Evolutionary conservation across 805 yeast species (phyloP).

Genomic region (Ogataea corticis): DNA sequence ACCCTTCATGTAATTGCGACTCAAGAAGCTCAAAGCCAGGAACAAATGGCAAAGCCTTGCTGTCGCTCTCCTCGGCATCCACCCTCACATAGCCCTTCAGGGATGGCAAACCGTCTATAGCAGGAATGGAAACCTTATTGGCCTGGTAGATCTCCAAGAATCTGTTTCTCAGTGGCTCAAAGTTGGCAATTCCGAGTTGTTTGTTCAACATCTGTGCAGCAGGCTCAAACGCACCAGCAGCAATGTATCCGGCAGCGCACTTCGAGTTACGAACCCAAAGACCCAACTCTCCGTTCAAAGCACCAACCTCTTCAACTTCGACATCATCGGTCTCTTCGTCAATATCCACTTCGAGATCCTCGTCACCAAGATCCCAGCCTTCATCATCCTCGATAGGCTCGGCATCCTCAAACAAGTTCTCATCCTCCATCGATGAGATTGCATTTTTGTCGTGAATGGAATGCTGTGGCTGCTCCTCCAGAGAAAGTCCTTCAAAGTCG

Average conservation of each 20-base stretch:
- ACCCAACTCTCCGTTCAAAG: conserved; percentile 59
- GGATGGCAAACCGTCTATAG: conserved; percentile 72
- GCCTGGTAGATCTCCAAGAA: conserved; percentile 84
- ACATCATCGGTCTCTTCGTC: conserved; percentile 39
- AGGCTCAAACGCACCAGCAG: conserved; percentile 94
- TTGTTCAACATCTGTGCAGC: conserved; percentile 91
- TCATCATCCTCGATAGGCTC: conserved; percentile 60
- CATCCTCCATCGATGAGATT: conserved; percentile 34
- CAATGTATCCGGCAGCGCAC: conserved; percentile 88
- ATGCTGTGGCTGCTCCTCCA: conserved; percentile 41
- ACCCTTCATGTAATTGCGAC: conserved; percentile 66
- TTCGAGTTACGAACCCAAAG: conserved; percentile 87
- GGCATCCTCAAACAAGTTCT: conserved; percentile 44
- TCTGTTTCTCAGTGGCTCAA: conserved; percentile 82
- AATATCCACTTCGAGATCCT: conserved; percentile 65
- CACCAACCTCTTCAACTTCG: conserved; percentile 35
- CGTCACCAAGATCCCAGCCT: conserved; percentile 84
- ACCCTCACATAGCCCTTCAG: conserved; percentile 67
- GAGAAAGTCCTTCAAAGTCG: conserved; percentile 62
- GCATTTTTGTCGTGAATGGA: conserved; percentile 8
- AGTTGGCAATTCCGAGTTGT: conserved; percentile 82
- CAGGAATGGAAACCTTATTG: conserved; percentile 72
- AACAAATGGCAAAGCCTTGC: conserved; percentile 60
- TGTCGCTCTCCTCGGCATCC: conserved; percentile 54
- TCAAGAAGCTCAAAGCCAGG: conserved; percentile 74